phyloP scores from a whole-genome alignment of 192 early-diverging fungal genomes.

The Dissophora ornata region DNA sequence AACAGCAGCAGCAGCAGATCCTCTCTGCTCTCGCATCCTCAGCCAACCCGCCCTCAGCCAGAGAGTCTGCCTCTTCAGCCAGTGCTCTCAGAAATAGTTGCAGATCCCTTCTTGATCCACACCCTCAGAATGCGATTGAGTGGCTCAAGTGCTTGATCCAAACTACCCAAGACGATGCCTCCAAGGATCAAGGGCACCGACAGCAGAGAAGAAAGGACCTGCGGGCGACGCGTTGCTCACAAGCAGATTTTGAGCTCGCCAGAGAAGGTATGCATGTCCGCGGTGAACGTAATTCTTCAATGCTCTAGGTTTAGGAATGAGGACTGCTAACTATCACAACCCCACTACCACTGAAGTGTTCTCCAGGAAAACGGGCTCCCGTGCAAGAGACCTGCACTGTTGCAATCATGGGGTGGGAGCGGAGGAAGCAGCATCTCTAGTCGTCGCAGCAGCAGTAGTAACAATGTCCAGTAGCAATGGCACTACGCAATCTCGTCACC shows the following conservation, averaged over 20 bases:
- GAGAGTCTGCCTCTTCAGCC: too few species aligned
- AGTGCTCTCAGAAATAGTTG: conserved; percentile 8
- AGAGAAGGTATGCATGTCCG: conserved; percentile 13
- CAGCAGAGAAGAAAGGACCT: neutral
- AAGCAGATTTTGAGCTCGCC: conserved; percentile 8
- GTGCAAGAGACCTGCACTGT: too few species aligned
- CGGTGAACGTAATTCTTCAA: too few species aligned
- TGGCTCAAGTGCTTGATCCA: conserved; percentile 50
- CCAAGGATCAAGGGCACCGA: neutral
- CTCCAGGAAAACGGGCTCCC: too few species aligned
- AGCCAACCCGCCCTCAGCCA: too few species aligned
- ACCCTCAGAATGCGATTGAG: conserved; percentile 17
- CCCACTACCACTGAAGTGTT: too few species aligned
- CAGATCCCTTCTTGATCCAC: conserved; percentile 28
- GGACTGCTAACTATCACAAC: too few species aligned
- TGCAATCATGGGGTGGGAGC: too few species aligned
- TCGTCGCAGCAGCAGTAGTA: too few species aligned
- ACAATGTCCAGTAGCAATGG: too few species aligned
- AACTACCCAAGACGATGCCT: conserved; percentile 1
- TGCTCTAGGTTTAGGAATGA: neutral
- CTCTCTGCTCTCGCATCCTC: neutral
- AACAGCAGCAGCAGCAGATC: neutral
- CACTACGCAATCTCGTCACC: too few species aligned
- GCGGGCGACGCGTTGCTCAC: neutral
- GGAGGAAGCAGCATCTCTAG: neutral